Base-by-base conservation (phyloP, 2,329 filamentous ascomycete genomes). In the Epichloe hybrida region DNA sequence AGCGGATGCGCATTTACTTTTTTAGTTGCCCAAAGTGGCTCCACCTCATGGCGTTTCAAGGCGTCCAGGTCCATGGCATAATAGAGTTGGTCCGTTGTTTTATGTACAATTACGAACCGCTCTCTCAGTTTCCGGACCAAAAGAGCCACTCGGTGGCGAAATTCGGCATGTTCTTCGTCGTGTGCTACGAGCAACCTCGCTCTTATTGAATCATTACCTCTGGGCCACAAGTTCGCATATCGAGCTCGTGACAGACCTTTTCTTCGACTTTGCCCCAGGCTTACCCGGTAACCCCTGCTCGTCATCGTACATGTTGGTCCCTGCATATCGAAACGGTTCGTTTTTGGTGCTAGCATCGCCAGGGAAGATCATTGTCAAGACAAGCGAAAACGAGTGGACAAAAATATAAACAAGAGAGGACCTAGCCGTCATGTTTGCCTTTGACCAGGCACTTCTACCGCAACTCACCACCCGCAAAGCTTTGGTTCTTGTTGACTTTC, bases 401-500 rank as follows among this genome's bases (percentile, higher is more conserved):
- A 11, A 13, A 2, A 37, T 12, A 12, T 20, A 38, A 4, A 44
- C n/a, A 11, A 31, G 12, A 43, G 15, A 17, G 34, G 7, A 31
- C 5, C 13, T 41, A 9, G 21, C 40, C 48, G 48, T 50, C 53
- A 78, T 79, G 69, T 79, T 83, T 60, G 63, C 75, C 54, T 79
- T 83, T 62, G 75, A 81, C 58, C 67, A 72, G 39, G 65, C 74
- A 44, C 69, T 72, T 36, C 69, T 83, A 20, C 80, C 80, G 11
- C 68, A 75, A 46, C 66, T 84, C 49, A 70, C 67, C 31, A 79
- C 79, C 8, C 74, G 80, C 48, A 79, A 78, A 67, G 91, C 88
- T 1, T 74, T 98, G 42, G 72, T 97, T 20, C 71, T 94, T 17
- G 75, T 96, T 56, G 91, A 95, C 61, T 79, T 95, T 37, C 93